Base-by-base conservation (phyloP, 2,329 filamentous ascomycete species). In the Pseudogymnoascus sp. region DNA sequence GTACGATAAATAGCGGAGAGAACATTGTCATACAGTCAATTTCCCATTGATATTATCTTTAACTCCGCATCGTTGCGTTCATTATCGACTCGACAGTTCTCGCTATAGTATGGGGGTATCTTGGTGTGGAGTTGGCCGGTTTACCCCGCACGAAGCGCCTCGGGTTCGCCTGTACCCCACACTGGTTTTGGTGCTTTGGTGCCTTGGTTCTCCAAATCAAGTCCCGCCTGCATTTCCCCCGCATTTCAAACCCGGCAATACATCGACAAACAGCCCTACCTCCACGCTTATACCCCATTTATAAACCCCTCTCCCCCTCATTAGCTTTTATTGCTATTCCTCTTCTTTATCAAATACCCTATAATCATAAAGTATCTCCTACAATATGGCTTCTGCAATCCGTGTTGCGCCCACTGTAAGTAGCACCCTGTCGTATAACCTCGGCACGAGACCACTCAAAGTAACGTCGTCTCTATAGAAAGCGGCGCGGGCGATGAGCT, bases 401-500 rank as follows among this genome's bases (percentile, higher is more conserved):
- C 33, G 58, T 15, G 35, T 59, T 39, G 58, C 58, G 58, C 58
- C 58, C 13, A 59, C 58, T 27, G 58, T 59, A 59, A 59, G 58
- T 59, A 59, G n/a, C 6, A 39, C 38, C 38, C 58, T 39, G 38
- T 39, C 21, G 3, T 39, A 17, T 17, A 27, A 39, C 38, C 35
- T 41, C 58, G 33, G 58, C 21, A 41, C 58, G 15, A 33, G 48
- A 55, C 10, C 48, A 55, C 8, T 55, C 8, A 8, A 12, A 59
- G 21, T 68, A 63, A 68, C 33, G 61, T 4, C 13, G 6, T 39
- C 25, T 6, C 17, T 10, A 13, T 39, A 74, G 84, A 80, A 82
- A 67, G 83, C 85, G 31, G 79, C 82, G 55, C 80, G 87, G 67
- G 90, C 90, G 13, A 77, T 86, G 63, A 90, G 82, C 68, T 81